Percentiles rank a stretch among this genome's conserved stretches.
phyloP scores from a whole-genome alignment of 352 stramenopile species.

The Phytophthora boehmeriae region DNA sequence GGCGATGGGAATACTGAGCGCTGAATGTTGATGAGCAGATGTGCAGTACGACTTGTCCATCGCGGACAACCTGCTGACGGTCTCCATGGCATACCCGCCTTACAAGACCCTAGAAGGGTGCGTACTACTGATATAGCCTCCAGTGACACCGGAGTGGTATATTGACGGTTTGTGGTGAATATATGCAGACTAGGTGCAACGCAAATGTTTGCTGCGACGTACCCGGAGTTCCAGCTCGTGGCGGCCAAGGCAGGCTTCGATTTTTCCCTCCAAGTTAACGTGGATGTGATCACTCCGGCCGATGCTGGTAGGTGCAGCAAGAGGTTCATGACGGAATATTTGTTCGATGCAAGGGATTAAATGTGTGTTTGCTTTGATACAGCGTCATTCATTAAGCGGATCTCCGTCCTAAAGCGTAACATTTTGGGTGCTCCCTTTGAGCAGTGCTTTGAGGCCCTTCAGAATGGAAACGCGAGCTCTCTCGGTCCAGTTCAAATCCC shows the following conservation, averaged over 20 bases:
- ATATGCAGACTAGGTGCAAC: slow-evolving; percentile 57
- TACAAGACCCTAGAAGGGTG: slow-evolving; percentile 76
- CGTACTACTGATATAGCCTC: background rate
- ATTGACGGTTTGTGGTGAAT: slow-evolving; percentile 9
- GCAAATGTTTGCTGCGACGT: slow-evolving; percentile 76
- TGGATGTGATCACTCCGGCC: slow-evolving; percentile 71
- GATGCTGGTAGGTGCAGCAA: slow-evolving; percentile 54
- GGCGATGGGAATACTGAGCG: background rate
- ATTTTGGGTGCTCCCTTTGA: slow-evolving; percentile 81
- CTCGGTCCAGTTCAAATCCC: slow-evolving; percentile 79
- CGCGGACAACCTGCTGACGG: slow-evolving; percentile 58
- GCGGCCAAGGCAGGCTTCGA: slow-evolving; percentile 80
- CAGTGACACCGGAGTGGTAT: background rate
- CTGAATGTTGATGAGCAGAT: slow-evolving; percentile 43
- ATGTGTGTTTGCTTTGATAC: slow-evolving; percentile 3
- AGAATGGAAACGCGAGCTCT: slow-evolving; percentile 58
- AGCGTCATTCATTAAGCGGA: slow-evolving; percentile 77
- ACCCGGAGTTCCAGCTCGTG: slow-evolving; percentile 76
- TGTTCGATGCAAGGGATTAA: background rate
- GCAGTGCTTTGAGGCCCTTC: slow-evolving; percentile 83
- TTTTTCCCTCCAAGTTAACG: slow-evolving; percentile 77
- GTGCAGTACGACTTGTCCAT: slow-evolving; percentile 88
- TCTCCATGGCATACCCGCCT: slow-evolving; percentile 81
- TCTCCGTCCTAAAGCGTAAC: slow-evolving; percentile 86
- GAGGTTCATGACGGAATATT: background rate